These are phyloP conservation scores for Pseudogymnoascus sp. DNA, from an alignment of 2,329 filamentous ascomycete genomes.

Conservation along the genomic window DNA sequence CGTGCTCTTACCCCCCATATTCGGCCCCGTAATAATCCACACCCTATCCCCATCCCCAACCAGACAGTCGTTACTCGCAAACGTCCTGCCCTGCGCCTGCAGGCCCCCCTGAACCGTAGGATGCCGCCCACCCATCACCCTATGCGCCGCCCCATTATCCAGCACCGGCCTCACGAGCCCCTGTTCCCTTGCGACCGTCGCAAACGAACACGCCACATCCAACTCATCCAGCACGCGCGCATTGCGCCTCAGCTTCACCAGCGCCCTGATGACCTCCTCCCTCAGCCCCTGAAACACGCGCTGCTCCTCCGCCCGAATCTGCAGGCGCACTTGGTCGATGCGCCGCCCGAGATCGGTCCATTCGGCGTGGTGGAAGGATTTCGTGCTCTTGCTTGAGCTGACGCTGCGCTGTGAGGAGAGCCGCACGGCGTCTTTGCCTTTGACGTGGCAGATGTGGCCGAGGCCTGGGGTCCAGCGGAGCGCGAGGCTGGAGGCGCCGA, in stretches of 20 bases:
- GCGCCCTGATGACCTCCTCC: conserved; percentile 66
- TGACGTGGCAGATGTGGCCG: conserved; percentile 86
- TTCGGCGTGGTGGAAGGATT: conserved; percentile 72
- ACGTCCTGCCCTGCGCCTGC: conserved; percentile 67
- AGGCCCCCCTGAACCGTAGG: conserved; percentile 85
- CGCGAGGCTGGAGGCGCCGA: conserved; percentile 58
- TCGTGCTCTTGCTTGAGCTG: conserved; percentile 73
- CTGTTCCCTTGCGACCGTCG: conserved; percentile 67
- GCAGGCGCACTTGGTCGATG: conserved; percentile 68
- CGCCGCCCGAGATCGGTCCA: conserved; percentile 77
- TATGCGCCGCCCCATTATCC: conserved; percentile 56
- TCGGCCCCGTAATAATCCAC: conserved; percentile 72
- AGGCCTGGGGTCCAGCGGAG: conserved; percentile 81
- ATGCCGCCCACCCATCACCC: conserved; percentile 79
- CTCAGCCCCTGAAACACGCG: conserved; percentile 69
- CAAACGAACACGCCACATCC: conserved; percentile 82
- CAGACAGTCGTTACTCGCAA: conserved; percentile 79
- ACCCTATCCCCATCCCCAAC: conserved; percentile 61
- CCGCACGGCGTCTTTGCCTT: conserved; percentile 56
- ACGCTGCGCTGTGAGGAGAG: conserved; percentile 38
- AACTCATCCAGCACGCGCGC: conserved; percentile 88
- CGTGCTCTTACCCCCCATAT: conserved; percentile 97
- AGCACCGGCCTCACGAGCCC: conserved; percentile 66
- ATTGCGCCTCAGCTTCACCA: conserved; percentile 81
- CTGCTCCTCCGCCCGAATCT: conserved; percentile 78